A percentile compares a stretch with the other conserved stretches of the same genome.
These are phyloP conservation scores for Macrolepiota albuminosa DNA, from an alignment of 768 basidiomycete genomes.

Conservation along the genomic window DNA sequence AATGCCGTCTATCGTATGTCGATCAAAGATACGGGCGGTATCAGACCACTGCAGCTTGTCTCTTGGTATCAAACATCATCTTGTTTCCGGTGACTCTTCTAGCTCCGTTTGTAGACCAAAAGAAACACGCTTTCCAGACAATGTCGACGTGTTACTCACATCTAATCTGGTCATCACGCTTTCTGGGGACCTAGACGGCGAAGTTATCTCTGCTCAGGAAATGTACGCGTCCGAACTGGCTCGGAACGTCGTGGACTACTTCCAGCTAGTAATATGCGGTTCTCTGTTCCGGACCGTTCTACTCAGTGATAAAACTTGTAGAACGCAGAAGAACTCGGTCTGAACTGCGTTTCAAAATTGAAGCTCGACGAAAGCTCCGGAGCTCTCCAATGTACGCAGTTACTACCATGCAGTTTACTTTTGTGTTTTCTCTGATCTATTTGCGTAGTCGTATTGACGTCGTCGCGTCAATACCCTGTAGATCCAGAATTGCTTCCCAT, in stretches of 20 bases:
- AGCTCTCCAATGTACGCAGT: slow-evolving; percentile 32
- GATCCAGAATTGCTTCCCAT: slow-evolving; percentile 22
- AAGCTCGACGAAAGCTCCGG: slow-evolving; percentile 42
- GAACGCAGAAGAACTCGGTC: slow-evolving; percentile 57
- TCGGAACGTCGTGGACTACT: slow-evolving; percentile 42
- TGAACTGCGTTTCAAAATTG: slow-evolving; percentile 52
- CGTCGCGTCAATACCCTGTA: slow-evolving; percentile 14
- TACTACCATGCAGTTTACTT: slow-evolving; percentile 10
- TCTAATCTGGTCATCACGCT: slow-evolving; percentile 50
- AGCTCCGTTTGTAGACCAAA: slow-evolving; percentile 25
- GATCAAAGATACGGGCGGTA: slow-evolving; percentile 37
- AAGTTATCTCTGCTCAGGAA: slow-evolving; percentile 30
- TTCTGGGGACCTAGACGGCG: slow-evolving; percentile 48
- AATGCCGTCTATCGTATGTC: slow-evolving; percentile 28
- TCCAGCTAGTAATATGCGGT: slow-evolving; percentile 38
- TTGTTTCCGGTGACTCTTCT: slow-evolving; percentile 28
- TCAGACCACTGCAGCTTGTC: slow-evolving; percentile 39
- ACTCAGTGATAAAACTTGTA: slow-evolving; percentile 20
- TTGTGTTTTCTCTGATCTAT: slow-evolving; percentile 4
- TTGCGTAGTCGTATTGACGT: slow-evolving; percentile 13
- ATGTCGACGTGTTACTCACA: slow-evolving; percentile 45
- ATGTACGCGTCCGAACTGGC: slow-evolving; percentile 47
- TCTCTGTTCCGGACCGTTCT: background rate
- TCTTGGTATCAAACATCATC: slow-evolving; percentile 42
- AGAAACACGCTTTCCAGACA: slow-evolving; percentile 31